These are phyloP conservation scores for Fusarium dimerum DNA, from an alignment of 2,329 filamentous ascomycete species.

Conservation along the genomic window DNA sequence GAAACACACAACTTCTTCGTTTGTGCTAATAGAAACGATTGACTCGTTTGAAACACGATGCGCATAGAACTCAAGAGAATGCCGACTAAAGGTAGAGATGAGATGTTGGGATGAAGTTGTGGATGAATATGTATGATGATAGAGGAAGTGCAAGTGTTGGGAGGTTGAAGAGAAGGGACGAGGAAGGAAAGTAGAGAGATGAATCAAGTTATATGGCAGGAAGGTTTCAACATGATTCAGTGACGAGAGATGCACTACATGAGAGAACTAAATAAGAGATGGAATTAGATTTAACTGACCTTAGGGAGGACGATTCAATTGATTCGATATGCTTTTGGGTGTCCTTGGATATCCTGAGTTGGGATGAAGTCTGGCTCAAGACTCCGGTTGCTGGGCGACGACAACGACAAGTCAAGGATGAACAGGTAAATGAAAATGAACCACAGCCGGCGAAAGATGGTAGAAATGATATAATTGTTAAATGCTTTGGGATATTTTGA, in stretches of 20 bases:
- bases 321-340: no score
- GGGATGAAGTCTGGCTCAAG: neutral
- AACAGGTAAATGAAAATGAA: neutral
- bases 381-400: neutral
- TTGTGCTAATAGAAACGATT: no score
- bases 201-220: neutral
- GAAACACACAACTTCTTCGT: no score
- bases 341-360: no score
- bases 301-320: no score
- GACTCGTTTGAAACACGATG: no score
- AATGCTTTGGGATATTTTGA: no score
- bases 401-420: neutral
- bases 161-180: neutral
- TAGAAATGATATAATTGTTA: neutral
- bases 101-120: neutral
- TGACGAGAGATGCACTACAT: neutral
- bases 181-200: neutral
- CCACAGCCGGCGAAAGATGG: neutral
- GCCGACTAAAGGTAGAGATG: neutral
- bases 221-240: neutral
- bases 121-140: neutral
- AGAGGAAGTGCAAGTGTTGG: neutral
- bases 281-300: neutral
- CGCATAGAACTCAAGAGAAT: neutral
- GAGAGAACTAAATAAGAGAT: neutral